Base-by-base conservation (phyloP, 2,329 filamentous ascomycete genomes). In the Arachnomyces sp. region DNA sequence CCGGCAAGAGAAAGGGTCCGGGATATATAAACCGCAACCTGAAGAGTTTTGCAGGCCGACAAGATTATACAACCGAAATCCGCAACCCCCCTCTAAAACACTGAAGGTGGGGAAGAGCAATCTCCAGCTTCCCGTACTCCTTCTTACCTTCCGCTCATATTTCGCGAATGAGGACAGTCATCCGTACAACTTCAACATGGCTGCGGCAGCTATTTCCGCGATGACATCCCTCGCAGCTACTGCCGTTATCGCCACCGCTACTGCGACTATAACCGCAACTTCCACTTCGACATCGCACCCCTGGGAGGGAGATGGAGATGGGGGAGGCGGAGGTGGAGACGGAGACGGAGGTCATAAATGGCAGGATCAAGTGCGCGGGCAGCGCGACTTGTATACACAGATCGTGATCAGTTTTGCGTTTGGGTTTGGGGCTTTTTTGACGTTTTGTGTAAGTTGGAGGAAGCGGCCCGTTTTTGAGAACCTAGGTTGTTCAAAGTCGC, bases 371-470 rank as follows among this genome's bases (percentile, higher is more conserved):
- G 48, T 53, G 9, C 49, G 47, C 37, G 50, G 54, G 9, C 59
- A 58, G 40, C 60, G 64, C 36, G 64, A 68, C 51, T 46, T 67
- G 43, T 61, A 60, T 36, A 66, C 66, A 12, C 67, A 70, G 44
- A 56, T 68, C 18, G 58, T 65, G 34, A 60, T 70, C 28, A 68
- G 66, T 43, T 54, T 56, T n/a, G 53, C 55, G 3, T 47, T 70
- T 16, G 67, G 67, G 11, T 42, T 67, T 40, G 55, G 55, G 32
- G 67, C 67, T 15, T 70, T 70, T 42, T 46, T 70, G 18, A 55
- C 65, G 2, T 70, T 70, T 41, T 70, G 67, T 51, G 65, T 69
- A 61, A 25, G 64, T 54, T 8, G 15, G 11, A 34, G 12, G 32
- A 8, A 7, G 35, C 20, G 32, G 29, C 29, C 42, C 15, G 36